A percentile compares a stretch with the other conserved stretches of the same genome.
Conservation (phyloP, 805 yeast species). For the Starmerella tilneyi region DNA sequence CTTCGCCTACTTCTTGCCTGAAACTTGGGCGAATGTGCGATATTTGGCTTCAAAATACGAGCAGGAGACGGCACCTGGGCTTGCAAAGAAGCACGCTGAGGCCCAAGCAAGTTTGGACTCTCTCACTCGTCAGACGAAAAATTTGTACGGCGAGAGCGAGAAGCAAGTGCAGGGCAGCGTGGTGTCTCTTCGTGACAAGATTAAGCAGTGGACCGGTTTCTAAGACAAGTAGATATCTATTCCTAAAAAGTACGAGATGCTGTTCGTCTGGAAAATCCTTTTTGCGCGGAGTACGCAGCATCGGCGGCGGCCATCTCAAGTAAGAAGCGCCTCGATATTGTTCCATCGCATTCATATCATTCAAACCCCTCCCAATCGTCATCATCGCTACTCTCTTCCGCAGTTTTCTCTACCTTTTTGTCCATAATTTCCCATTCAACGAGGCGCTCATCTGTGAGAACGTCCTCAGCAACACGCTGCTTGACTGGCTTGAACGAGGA, state of each 20-base stretch:
- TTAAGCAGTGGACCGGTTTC: constrained; percentile 20
- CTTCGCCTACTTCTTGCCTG: constrained; percentile 61
- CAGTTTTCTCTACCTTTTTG: constrained; percentile 10
- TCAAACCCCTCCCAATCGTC: constrained; percentile 31
- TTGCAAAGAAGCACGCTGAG: constrained; percentile 52
- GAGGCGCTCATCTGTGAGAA: constrained; percentile 55
- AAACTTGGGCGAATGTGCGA: constrained; percentile 54
- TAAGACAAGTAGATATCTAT: not conserved
- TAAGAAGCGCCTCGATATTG: too few species aligned
- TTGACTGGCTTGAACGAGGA: constrained; percentile 53
- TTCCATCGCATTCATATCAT: too few species aligned
- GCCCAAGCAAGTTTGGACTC: constrained; percentile 40
- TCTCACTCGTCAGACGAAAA: constrained; percentile 38
- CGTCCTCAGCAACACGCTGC: constrained; percentile 52
- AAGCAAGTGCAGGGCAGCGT: constrained; percentile 11
- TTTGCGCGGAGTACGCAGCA: too few species aligned
- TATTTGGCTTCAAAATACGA: constrained; percentile 52
- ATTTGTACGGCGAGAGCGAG: constrained; percentile 35
- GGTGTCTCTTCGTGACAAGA: constrained; percentile 6
- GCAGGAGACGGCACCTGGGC: constrained; percentile 44
- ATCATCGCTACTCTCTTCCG: constrained; percentile 16
- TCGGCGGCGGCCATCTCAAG: too few species aligned
- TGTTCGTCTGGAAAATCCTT: not conserved
- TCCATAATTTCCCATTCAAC: constrained; percentile 45
- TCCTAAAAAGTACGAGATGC: not conserved